Conservation (phyloP, 1,284 basidiomycete species). For the Leccinum colubrinum region DNA sequence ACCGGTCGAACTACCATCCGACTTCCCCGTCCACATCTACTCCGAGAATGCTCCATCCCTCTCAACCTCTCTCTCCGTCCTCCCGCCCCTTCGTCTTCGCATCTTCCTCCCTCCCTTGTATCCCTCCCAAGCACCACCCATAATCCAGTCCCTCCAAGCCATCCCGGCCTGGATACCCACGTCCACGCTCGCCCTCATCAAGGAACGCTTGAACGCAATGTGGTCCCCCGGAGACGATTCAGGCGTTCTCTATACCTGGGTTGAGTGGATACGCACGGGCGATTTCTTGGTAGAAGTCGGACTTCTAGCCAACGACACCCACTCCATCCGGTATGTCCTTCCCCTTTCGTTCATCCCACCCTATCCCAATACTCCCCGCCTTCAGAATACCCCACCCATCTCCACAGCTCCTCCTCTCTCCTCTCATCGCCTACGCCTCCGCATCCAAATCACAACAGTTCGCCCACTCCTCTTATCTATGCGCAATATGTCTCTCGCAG, state of each 20-base stretch:
- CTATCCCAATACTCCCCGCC: conserved; percentile 8
- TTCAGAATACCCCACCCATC: conserved; percentile 54
- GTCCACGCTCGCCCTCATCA: conserved; percentile 33
- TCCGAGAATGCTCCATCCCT: conserved; percentile 19
- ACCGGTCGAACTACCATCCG: conserved; percentile 54
- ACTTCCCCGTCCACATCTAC: conserved; percentile 35
- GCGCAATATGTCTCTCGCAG: conserved; percentile 68
- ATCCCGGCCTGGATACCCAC: conserved; percentile 59
- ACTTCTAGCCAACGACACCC: conserved; percentile 32
- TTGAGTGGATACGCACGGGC: conserved; percentile 65
- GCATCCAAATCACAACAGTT: conserved; percentile 50
- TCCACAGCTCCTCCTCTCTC: conserved; percentile 47
- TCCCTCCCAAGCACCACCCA: conserved; percentile 52
- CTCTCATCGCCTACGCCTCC: conserved; percentile 50
- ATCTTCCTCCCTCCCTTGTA: conserved; percentile 57
- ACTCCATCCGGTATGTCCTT: conserved; percentile 43
- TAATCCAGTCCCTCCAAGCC: conserved; percentile 52
- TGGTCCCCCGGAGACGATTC: conserved; percentile 61
- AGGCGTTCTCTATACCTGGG: conserved; percentile 63
- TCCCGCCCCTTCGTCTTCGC: conserved; percentile 64
- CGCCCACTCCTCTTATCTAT: conserved; percentile 58
- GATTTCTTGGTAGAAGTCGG: conserved; percentile 49
- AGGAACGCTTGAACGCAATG: conserved; percentile 43
- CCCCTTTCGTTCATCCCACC: conserved; percentile 1
- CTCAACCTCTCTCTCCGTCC: conserved; percentile 26